Evolutionary conservation across 768 basidiomycete species (phyloP), one percentile per base, ranked within the genome.

Genomic region (Mycena albidolilacea): DNA sequence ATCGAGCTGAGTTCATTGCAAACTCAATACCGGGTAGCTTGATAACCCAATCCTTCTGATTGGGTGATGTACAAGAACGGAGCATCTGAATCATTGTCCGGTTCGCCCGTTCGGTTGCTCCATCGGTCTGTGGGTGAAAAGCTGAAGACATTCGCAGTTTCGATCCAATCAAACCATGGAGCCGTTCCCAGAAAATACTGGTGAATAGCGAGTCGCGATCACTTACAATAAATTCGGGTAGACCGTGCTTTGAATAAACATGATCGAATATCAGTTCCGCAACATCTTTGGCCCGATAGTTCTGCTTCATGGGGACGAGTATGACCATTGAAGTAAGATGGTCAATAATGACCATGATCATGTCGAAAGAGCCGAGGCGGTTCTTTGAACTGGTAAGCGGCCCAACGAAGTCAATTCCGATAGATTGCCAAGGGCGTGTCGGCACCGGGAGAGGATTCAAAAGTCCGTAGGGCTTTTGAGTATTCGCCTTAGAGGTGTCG

Each of bases 331-430:
- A 63, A 6, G 67, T 64, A 0, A 77, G 58, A 54, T 61, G 72
- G 30, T 76, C 78, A 9, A 77, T 80, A 7, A 82, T 75, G 0
- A 73, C 74, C 6, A 68, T 46, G 3, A 81, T 60, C 69, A 75
- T 77, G 60, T 73, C 67, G 23, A 72, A 68, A 2, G 15, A 1
- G 1, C 71, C 71, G 3, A 52, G 54, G 4, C 77, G 61, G 0
- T 76, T 69, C n/a, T 73, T 69, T 23, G 77, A 67, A 0, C 23
- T 39, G 0, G 82, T 81, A 0, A 85, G 59, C 0, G 79, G 80
- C 0, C 79, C 84, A 0, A 85, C 69, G 52, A 85, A 85, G 67
- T 85, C 84, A 14, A 85, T 80, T 0, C 77, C 79, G 1, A 85
- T 82, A 0, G 76, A 71, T 7, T 78, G 66, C 80, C 81, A 84